Conservation (phyloP, 805 yeast species). For the Millerago galiae region DNA sequence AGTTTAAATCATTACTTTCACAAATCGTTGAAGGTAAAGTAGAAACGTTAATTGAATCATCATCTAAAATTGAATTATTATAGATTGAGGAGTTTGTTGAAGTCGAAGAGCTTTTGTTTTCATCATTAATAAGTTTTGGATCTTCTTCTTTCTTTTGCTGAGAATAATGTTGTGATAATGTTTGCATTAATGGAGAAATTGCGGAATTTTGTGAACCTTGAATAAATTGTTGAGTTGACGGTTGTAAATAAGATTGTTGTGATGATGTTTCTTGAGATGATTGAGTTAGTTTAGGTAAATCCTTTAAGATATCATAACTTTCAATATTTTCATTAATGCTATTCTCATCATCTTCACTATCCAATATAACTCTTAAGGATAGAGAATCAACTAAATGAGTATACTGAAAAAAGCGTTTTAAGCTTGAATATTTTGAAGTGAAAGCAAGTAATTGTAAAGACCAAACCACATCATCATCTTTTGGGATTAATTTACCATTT, state of each 20-base stretch:
- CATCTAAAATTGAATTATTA: constrained; percentile 5
- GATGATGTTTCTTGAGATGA: not conserved
- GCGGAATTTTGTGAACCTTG: not conserved
- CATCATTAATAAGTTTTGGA: not conserved
- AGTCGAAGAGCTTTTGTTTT: not conserved
- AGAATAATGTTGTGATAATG: not conserved
- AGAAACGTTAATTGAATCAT: constrained; percentile 5
- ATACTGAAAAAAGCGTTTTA: constrained; percentile 67
- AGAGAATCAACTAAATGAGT: constrained; percentile 71
- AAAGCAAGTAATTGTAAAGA: constrained; percentile 87
- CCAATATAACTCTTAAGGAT: constrained; percentile 41
- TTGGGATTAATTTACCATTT: constrained; percentile 76
- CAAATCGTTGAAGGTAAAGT: constrained; percentile 6
- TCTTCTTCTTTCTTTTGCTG: not conserved
- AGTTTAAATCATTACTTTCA: not conserved
- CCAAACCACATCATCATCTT: constrained; percentile 93
- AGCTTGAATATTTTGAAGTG: constrained; percentile 81
- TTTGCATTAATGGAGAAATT: not conserved
- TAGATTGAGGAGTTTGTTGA: constrained; percentile 4
- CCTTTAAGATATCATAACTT: constrained; percentile 12
- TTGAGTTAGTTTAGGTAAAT: not conserved
- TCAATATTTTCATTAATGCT: constrained; percentile 31
- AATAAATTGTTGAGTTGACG: constrained; percentile 7
- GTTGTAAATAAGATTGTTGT: constrained; percentile 4
- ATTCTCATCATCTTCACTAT: not conserved